Evolutionary conservation across 1,284 basidiomycete genomes (phyloP).

Genomic region (Albatrellus sp.): DNA sequence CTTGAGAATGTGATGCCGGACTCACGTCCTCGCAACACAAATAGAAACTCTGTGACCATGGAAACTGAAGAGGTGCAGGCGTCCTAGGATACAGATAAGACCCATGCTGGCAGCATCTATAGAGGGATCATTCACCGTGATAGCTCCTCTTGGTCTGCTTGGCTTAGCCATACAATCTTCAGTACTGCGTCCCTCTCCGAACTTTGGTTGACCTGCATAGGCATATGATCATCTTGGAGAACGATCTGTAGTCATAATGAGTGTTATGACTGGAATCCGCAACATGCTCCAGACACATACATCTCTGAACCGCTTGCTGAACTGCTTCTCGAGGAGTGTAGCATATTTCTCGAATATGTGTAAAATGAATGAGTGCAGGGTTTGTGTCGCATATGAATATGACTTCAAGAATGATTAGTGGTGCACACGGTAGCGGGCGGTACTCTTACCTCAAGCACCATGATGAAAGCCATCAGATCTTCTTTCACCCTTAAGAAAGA

Average conservation of each 20-base stretch:
- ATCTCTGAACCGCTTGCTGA: slow-evolving; percentile 70
- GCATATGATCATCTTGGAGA: slow-evolving; percentile 79
- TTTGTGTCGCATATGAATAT: slow-evolving; percentile 75
- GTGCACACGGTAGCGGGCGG: slow-evolving; percentile 1
- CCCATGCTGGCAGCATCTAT: background rate
- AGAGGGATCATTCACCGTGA: slow-evolving; percentile 33
- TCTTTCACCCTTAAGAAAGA: slow-evolving; percentile 80
- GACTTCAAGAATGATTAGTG: slow-evolving; percentile 33
- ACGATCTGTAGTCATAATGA: slow-evolving; percentile 48
- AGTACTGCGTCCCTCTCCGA: slow-evolving; percentile 71
- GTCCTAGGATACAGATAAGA: slow-evolving; percentile 31
- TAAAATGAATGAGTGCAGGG: slow-evolving; percentile 78
- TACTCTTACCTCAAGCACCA: slow-evolving; percentile 79
- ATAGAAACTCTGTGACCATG: slow-evolving; percentile 94
- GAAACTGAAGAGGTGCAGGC: slow-evolving; percentile 65
- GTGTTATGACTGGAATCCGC: slow-evolving; percentile 1
- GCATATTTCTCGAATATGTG: slow-evolving; percentile 89
- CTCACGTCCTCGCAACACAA: slow-evolving; percentile 86
- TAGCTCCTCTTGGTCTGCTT: slow-evolving; percentile 52
- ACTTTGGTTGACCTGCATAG: slow-evolving; percentile 74
- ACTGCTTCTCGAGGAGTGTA: slow-evolving; percentile 73
- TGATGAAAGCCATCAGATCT: slow-evolving; percentile 76
- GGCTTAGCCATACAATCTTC: slow-evolving; percentile 78
- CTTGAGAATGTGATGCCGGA: background rate
- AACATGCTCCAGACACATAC: slow-evolving; percentile 28